A percentile compares a stretch with the other conserved stretches of the same genome.
Conservation (phyloP, 495 filamentous ascomycete species). For the Aspergillus affinis region DNA sequence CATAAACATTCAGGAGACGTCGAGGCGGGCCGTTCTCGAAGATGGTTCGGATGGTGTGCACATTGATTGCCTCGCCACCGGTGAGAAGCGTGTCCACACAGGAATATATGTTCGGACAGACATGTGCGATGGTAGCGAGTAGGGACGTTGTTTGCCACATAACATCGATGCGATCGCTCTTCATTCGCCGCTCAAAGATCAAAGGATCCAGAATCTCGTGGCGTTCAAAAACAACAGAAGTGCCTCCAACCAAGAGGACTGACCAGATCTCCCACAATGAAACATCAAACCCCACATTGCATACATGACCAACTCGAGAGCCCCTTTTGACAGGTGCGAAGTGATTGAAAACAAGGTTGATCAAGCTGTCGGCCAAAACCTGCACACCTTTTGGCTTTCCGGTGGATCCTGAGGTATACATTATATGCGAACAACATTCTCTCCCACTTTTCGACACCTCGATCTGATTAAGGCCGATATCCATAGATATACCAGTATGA, state of each 20-base stretch:
- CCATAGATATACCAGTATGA: not conserved
- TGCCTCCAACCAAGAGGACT: not conserved
- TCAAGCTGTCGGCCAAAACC: not conserved
- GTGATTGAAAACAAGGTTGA: conserved; percentile 5
- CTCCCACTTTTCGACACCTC: not conserved
- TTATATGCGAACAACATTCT: conserved; percentile 6
- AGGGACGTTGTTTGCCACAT: conserved; percentile 3
- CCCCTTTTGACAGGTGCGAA: not conserved
- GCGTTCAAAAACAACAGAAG: not conserved
- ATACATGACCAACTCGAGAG: conserved; percentile 2
- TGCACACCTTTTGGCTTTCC: conserved; percentile 15
- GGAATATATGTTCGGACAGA: conserved; percentile 1
- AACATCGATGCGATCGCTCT: not conserved
- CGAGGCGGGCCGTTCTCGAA: not conserved
- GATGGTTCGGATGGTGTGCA: not conserved
- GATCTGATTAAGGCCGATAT: too few species aligned
- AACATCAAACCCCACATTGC: conserved; percentile 9
- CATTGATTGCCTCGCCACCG: conserved; percentile 6
- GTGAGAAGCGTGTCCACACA: conserved; percentile 1
- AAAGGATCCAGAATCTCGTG: not conserved
- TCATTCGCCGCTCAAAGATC: not conserved
- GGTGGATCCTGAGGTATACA: conserved; percentile 12
- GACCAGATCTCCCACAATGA: conserved; percentile 15
- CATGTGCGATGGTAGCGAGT: conserved; percentile 1
- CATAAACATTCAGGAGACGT: conserved; percentile 8